Base-by-base conservation (phyloP, 257 asterid genomes). In the Ballota nigra region DNA sequence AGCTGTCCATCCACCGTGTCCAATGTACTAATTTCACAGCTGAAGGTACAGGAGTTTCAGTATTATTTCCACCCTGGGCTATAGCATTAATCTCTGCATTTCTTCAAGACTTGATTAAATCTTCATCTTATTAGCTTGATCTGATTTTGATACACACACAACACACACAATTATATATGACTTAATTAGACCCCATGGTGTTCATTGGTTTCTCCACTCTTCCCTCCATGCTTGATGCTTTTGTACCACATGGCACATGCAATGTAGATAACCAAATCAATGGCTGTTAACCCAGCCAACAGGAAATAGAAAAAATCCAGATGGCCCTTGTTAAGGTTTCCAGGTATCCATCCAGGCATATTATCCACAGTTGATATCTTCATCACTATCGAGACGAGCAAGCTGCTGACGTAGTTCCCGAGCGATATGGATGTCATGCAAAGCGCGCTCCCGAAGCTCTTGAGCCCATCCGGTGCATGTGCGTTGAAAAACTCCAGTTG, bases 381-480 rank as follows among this genome's bases (percentile, higher is more conserved):
- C 94, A 95, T 86, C 52, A 92, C 95, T 8, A 92, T 60, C 15
- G 96, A 89, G 45, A 92, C 97, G 12, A 95, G 71, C 77, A 92
- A 65, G 77, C 96, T 92, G 43, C 98, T 92, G 0, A 87, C 98
- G 1, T 92, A 92, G 78, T 92, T 95, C 61, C 98, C 98, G 0
- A 92, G 79, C 2, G 99, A 95, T 60, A 95, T 95, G 2, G 99
- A 95, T 0, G 98, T 89, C 99, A 92, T 89, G 34, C 97, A 89
- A 5, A 95, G 87, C 11, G 99, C 98, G 52, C 98, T 95, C 1
- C 96, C 99, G 13, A 95, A 95, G 86, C 98, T 95, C 82, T 92
- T 92, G 6, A 92, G 87, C 2, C 98, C 96, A 31, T 95, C 96
- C 0, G 99, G 98, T 0, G 97, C 89, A 67, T 92, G 95, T 4